Percentiles rank a stretch among this genome's conserved stretches.
phyloP scores from a whole-genome alignment of 176 grass and related monocot genomes.

The Carex cristatella region DNA sequence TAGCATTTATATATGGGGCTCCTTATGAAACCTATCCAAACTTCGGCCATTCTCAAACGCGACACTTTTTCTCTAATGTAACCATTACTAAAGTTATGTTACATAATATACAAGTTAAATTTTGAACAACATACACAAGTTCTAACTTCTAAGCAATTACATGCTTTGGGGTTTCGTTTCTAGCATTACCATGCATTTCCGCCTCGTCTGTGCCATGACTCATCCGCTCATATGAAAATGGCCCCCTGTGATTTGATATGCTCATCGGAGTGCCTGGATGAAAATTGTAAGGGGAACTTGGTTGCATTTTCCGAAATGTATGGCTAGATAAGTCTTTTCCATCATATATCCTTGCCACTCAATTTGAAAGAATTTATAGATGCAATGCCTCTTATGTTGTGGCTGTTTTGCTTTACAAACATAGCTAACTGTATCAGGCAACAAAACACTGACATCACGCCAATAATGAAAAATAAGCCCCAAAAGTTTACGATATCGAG shows the following conservation, averaged over 20 bases:
- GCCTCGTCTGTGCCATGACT: background rate
- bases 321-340: constrained; percentile 14
- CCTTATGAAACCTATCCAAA: background rate
- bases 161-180: background rate
- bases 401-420: constrained; percentile 11
- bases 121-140: background rate
- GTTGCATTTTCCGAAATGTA: background rate
- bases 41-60: background rate
- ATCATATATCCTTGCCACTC: constrained; percentile 15
- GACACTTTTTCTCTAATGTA: background rate
- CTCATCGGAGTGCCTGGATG: background rate
- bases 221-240: background rate
- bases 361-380: background rate
- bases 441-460: constrained; percentile 11
- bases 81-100: background rate
- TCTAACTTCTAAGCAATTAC: background rate
- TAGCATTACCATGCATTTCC: background rate
- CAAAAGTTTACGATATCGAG: constrained; percentile 37
- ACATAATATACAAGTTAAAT: background rate
- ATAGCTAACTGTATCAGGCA: constrained; percentile 4
- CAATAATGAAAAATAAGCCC: constrained; percentile 36
- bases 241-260: constrained; percentile 2
- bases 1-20: background rate
- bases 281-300: background rate
- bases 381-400: background rate